A percentile compares a stretch with the other conserved stretches of the same genome.
Conservation (phyloP, 1,284 basidiomycete species). For the Mrakiaceae sp. region DNA sequence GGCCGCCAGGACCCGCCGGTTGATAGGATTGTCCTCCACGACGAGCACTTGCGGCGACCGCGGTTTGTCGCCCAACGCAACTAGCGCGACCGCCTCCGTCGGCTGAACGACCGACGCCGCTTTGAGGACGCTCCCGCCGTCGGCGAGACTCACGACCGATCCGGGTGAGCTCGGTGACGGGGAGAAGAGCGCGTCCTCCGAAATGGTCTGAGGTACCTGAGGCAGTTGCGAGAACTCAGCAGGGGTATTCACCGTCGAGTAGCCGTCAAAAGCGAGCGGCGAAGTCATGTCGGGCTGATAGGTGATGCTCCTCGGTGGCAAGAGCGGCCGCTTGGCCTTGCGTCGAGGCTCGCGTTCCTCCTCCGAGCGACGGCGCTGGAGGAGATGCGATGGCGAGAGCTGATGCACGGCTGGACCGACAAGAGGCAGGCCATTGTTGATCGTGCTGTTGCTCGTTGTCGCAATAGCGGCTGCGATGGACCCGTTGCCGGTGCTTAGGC, state of each 20-base stretch:
- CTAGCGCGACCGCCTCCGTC: background rate
- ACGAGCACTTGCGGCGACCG: constrained; percentile 52
- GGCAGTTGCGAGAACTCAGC: background rate
- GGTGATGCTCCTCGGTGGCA: constrained; percentile 30
- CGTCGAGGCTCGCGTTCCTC: constrained; percentile 25
- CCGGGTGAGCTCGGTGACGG: constrained; percentile 25
- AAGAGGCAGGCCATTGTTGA: too few species aligned
- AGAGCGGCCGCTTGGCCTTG: constrained; percentile 24
- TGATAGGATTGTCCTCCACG: constrained; percentile 42
- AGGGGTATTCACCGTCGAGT: background rate
- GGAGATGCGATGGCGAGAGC: constrained; percentile 15
- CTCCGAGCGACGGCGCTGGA: constrained; percentile 30
- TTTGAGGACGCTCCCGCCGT: constrained; percentile 41
- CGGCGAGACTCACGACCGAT: constrained; percentile 37
- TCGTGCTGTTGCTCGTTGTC: too few species aligned
- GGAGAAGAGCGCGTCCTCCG: background rate
- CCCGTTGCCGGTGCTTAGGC: background rate
- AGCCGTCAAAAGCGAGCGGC: constrained; percentile 12
- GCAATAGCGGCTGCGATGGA: too few species aligned
- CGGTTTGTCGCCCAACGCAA: constrained; percentile 30
- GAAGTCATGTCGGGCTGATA: constrained; percentile 23
- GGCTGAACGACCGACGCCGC: constrained; percentile 19
- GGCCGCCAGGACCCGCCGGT: constrained; percentile 47
- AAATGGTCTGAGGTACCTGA: background rate
- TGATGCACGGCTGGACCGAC: background rate